Evolutionary conservation across 2,329 filamentous ascomycete genomes (phyloP).

Genomic region (Ascochyta fabae): DNA sequence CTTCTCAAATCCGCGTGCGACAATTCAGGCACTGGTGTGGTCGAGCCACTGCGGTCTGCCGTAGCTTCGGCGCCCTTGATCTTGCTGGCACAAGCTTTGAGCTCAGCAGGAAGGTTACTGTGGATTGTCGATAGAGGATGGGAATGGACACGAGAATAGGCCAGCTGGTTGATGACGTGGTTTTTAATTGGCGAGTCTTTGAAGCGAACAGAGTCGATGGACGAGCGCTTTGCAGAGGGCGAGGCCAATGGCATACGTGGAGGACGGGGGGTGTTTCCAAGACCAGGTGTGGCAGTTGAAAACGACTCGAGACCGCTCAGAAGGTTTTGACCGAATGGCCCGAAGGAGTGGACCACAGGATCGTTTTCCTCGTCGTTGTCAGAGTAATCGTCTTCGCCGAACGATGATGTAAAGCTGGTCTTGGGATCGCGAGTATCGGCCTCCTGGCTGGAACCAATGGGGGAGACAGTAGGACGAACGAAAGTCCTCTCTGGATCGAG

Average conservation of each 20-base stretch:
- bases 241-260: slow-evolving; percentile 36
- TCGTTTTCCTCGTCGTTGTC: slow-evolving; percentile 90
- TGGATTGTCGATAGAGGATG: slow-evolving; percentile 90
- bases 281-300: slow-evolving; percentile 65
- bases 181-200: slow-evolving; percentile 67
- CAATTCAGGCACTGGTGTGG: slow-evolving; percentile 37
- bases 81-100: slow-evolving; percentile 48
- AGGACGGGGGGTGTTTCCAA: slow-evolving; percentile 38
- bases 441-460: slow-evolving; percentile 29
- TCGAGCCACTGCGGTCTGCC: slow-evolving; percentile 23
- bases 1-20: slow-evolving; percentile 63
- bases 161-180: slow-evolving; percentile 93
- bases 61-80: slow-evolving; percentile 26
- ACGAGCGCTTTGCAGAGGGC: slow-evolving; percentile 40
- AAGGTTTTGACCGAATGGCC: slow-evolving; percentile 85
- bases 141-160: slow-evolving; percentile 90
- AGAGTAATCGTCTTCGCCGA: slow-evolving; percentile 67
- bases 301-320: slow-evolving; percentile 83
- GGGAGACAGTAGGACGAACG: slow-evolving; percentile 36
- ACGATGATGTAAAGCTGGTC: slow-evolving; percentile 37
- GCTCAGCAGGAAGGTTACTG: slow-evolving; percentile 76
- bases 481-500: slow-evolving; percentile 41
- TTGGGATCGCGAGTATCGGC: slow-evolving; percentile 26
- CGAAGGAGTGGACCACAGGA: slow-evolving; percentile 89
- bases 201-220: slow-evolving; percentile 34